Evolutionary conservation across 73 alveolate genomes (phyloP), one percentile per base, ranked within the genome.

Genomic region (Blepharisma stoltei): DNA sequence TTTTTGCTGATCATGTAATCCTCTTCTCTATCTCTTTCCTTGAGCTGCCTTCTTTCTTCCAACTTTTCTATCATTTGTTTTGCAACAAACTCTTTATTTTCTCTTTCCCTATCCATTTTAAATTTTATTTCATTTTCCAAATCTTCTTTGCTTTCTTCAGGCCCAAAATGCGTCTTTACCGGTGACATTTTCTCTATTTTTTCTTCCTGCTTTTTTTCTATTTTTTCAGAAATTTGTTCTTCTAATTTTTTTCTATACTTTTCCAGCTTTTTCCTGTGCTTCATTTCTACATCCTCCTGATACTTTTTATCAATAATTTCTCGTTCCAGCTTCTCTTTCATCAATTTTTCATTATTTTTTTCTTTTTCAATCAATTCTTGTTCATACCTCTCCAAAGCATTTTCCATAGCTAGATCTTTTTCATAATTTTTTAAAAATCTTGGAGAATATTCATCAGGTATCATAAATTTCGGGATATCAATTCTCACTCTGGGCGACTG

Each of bases 361-460:
- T 77, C 80, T 44, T 21, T 55, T 6, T 41, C 20, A 2, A 6
- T 49, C 5, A 77, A 55, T 20, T 77, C 78, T 25, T 77, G 49
- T 23, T 77, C 76, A 41, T 65, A 77, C 41, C 70, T 21, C 8
- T 20, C 27, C n/a, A 77, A 41, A n/a, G 84, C 78, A 7, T 52
- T 67, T n/a, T 77, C 25, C 84, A 77, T 77, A 8, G 78, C 54
- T 20, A 54, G 1, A 6, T 77, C 46, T 6, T 54, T 78, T 11
- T 77, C 78, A 41, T 6, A 6, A 20, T 60, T 48, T 11, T 77
- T 65, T 6, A 55, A 21, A 18, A 78, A 0, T 4, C 84, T 47
- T 8, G 71, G 69, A 60, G 41, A 65, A 47, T 77, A 71, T 20
- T 77, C 75, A 38, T n/a, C 14, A 38, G 84, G 54, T 1, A n/a